These are phyloP conservation scores for Stephanocyclus meneghinianus DNA, from an alignment of 352 stramenopile species.

Conservation along the genomic window DNA sequence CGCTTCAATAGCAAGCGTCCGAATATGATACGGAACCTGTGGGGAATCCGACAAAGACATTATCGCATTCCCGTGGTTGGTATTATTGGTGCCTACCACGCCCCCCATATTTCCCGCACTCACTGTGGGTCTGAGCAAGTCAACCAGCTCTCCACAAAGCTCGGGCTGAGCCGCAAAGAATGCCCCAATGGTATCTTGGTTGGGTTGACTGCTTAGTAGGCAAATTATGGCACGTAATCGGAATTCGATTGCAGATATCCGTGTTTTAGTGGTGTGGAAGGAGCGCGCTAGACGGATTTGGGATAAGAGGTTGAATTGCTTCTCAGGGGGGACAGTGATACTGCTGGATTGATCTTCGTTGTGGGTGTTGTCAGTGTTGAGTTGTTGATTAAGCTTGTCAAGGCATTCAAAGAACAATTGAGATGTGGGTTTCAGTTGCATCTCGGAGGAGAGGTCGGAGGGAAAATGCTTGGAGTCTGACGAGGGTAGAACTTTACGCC, in stretches of 20 bases:
- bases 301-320: constrained; percentile 68
- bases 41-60: constrained; percentile 55
- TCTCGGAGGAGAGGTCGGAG: neutral
- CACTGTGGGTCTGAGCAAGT: constrained; percentile 78
- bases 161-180: constrained; percentile 83
- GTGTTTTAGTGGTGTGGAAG: constrained; percentile 55
- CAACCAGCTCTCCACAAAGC: constrained; percentile 75
- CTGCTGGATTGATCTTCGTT: constrained; percentile 3
- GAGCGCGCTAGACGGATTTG: constrained; percentile 70
- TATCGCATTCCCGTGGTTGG: constrained; percentile 30
- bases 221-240: constrained; percentile 67
- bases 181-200: constrained; percentile 64
- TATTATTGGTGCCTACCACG: neutral
- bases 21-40: constrained; percentile 64
- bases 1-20: constrained; percentile 69
- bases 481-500: constrained; percentile 8
- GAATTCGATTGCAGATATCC: constrained; percentile 56
- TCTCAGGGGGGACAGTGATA: constrained; percentile 44
- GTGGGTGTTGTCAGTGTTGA: neutral
- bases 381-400: constrained; percentile 15
- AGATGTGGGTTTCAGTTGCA: constrained; percentile 43
- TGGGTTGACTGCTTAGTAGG: constrained; percentile 65
- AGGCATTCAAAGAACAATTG: constrained; percentile 46
- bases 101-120: constrained; percentile 25
- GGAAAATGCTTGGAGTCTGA: neutral